Conservation (phyloP, 768 basidiomycete species). For the Hygrocybe punicea region DNA sequence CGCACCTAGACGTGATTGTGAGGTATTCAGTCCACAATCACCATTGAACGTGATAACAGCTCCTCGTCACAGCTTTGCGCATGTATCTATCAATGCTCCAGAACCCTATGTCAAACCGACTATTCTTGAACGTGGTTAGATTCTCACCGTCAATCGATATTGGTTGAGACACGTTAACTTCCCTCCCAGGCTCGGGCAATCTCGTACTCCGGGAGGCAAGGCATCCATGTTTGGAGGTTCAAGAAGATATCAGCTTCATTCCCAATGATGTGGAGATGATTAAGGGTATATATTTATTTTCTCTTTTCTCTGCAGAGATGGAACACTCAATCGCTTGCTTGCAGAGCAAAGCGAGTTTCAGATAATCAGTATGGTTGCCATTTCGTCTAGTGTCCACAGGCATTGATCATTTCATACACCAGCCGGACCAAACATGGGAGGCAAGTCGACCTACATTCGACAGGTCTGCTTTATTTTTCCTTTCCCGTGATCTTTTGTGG, state of each 20-base stretch:
- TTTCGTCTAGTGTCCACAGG: background rate
- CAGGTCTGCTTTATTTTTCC: slow-evolving; percentile 47
- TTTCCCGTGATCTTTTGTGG: background rate
- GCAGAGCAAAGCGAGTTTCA: slow-evolving; percentile 86
- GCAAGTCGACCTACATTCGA: slow-evolving; percentile 95
- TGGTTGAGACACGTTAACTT: background rate
- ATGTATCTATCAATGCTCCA: slow-evolving; percentile 83
- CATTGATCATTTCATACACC: background rate
- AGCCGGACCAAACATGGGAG: slow-evolving; percentile 99
- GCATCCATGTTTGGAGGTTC: slow-evolving; percentile 95
- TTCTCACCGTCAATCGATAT: background rate
- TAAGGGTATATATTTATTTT: slow-evolving; percentile 53
- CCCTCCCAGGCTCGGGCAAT: slow-evolving; percentile 64
- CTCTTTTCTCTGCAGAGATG: background rate
- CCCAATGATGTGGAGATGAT: slow-evolving; percentile 94
- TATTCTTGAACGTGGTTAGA: slow-evolving; percentile 68
- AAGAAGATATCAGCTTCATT: slow-evolving; percentile 94
- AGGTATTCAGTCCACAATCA: slow-evolving; percentile 49
- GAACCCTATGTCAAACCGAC: slow-evolving; percentile 86
- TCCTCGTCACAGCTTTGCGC: slow-evolving; percentile 70
- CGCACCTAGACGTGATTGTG: slow-evolving; percentile 86
- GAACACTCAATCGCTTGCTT: background rate
- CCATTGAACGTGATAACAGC: background rate
- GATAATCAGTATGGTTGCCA: slow-evolving; percentile 70
- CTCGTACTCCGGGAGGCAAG: slow-evolving; percentile 80